Percentiles rank a stretch among this genome's conserved stretches.
phyloP scores from a whole-genome alignment of 768 basidiomycete species.

The Leccinum subgranulosum region DNA sequence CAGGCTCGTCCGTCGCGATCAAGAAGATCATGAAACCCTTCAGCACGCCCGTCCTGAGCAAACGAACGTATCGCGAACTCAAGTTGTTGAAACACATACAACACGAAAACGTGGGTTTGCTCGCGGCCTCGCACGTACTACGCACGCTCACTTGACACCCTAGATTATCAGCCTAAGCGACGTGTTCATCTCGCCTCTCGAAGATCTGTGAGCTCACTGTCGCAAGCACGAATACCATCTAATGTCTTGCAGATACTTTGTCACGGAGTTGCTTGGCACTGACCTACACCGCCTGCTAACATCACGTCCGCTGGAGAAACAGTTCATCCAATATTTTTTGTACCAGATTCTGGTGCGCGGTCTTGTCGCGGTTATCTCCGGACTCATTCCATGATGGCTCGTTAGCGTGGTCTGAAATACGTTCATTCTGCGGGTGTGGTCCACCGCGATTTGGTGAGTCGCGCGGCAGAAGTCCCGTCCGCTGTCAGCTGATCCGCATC shows the following conservation, averaged over 20 bases:
- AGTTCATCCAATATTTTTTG: slow-evolving; percentile 99
- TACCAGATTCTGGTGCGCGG: slow-evolving; percentile 91
- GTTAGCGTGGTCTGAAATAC: slow-evolving; percentile 94
- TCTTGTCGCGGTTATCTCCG: neutral
- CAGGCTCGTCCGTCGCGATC: slow-evolving; percentile 91
- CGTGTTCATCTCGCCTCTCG: slow-evolving; percentile 99
- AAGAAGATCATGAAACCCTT: slow-evolving; percentile 99
- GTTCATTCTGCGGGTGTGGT: slow-evolving; percentile 99
- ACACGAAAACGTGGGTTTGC: slow-evolving; percentile 83
- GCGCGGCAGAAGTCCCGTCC: too few relatives aligned
- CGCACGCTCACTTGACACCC: neutral
- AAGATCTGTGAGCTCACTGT: slow-evolving; percentile 73
- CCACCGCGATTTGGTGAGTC: slow-evolving; percentile 86
- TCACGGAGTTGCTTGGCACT: slow-evolving; percentile 96
- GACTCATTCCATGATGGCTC: slow-evolving; percentile 6
- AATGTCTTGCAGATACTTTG: slow-evolving; percentile 76
- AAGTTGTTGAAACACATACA: slow-evolving; percentile 98
- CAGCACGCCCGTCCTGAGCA: slow-evolving; percentile 96
- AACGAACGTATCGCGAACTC: slow-evolving; percentile 96
- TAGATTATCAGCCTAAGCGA: slow-evolving; percentile 98
- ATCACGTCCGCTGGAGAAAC: slow-evolving; percentile 95
- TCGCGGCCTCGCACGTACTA: neutral
- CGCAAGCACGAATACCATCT: neutral
- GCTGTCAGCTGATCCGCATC: neutral
- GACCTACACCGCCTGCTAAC: slow-evolving; percentile 97